phyloP scores from a whole-genome alignment of 2,329 filamentous ascomycete species.

The Venturia oleaginea region DNA sequence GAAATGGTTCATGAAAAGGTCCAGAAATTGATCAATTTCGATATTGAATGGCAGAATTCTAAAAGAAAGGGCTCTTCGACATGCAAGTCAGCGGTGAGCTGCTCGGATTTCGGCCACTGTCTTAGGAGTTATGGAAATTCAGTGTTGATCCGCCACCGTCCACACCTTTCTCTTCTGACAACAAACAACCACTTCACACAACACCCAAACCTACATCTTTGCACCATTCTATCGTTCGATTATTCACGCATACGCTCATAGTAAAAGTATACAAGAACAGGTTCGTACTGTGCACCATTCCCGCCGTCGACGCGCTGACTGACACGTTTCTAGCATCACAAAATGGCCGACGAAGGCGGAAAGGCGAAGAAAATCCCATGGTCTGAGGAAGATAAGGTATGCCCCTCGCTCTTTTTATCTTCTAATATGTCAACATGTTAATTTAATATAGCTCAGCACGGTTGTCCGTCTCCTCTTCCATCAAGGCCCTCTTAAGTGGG shows the following conservation, averaged over 20 bases:
- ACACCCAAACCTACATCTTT: not conserved
- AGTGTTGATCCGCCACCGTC: not conserved
- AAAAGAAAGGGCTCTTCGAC: not conserved
- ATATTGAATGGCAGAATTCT: not conserved
- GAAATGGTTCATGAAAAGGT: not conserved
- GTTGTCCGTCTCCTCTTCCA: not conserved
- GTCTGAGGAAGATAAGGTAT: conserved; percentile 10
- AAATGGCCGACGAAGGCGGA: conserved; percentile 5
- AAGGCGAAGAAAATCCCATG: not conserved
- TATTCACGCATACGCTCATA: not conserved
- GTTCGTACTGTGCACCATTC: not conserved
- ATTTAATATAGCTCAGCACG: not conserved
- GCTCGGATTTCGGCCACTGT: not conserved
- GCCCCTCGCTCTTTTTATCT: not conserved
- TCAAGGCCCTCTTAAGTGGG: conserved; percentile 7
- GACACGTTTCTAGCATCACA: not conserved
- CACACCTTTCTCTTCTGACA: not conserved
- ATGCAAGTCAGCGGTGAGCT: not conserved
- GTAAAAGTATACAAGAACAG: not conserved
- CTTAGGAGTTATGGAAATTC: not conserved
- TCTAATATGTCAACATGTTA: not conserved
- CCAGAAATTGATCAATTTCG: not conserved
- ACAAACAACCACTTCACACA: not conserved
- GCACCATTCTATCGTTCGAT: not conserved
- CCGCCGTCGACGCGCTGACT: not conserved